phyloP scores from a whole-genome alignment of 208 protist genomes.

The Crithidia expoeki region DNA sequence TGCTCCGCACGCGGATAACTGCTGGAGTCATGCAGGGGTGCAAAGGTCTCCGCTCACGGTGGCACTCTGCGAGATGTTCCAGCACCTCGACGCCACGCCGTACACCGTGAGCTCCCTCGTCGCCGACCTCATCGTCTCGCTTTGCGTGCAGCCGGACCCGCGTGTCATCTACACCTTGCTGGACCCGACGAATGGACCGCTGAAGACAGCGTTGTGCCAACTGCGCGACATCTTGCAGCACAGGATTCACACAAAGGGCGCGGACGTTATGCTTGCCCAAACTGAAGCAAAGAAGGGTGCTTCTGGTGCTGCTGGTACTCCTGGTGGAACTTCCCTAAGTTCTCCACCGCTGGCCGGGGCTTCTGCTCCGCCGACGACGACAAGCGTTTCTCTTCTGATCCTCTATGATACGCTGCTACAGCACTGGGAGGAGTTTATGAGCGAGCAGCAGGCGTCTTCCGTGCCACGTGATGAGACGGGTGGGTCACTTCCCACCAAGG shows the following conservation, averaged over 20 bases:
- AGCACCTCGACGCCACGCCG: constrained; percentile 42
- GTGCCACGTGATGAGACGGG: not conserved
- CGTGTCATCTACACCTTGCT: constrained; percentile 77
- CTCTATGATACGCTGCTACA: constrained; percentile 36
- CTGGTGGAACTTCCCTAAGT: not conserved
- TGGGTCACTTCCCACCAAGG: not conserved
- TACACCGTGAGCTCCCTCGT: constrained; percentile 49
- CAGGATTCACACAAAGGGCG: constrained; percentile 27
- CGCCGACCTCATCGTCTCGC: constrained; percentile 44
- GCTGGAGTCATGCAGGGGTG: constrained; percentile 56
- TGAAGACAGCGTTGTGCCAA: constrained; percentile 44
- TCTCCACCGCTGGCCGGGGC: not conserved
- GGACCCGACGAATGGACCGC: constrained; percentile 50
- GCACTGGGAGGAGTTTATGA: constrained; percentile 29
- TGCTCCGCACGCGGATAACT: constrained; percentile 20
- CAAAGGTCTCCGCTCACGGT: constrained; percentile 42
- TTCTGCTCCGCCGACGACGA: not conserved
- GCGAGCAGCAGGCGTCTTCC: constrained; percentile 4
- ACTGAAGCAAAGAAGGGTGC: constrained; percentile 24
- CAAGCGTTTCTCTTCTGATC: constrained; percentile 15
- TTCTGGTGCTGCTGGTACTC: constrained; percentile 35
- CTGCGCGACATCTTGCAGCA: constrained; percentile 32
- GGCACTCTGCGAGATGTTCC: constrained; percentile 53
- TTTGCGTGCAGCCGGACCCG: constrained; percentile 67
- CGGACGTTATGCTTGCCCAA: constrained; percentile 20